Evolutionary conservation across 306 rosid genomes (phyloP).

Genomic region (Cucurbita argyrosperma): DNA sequence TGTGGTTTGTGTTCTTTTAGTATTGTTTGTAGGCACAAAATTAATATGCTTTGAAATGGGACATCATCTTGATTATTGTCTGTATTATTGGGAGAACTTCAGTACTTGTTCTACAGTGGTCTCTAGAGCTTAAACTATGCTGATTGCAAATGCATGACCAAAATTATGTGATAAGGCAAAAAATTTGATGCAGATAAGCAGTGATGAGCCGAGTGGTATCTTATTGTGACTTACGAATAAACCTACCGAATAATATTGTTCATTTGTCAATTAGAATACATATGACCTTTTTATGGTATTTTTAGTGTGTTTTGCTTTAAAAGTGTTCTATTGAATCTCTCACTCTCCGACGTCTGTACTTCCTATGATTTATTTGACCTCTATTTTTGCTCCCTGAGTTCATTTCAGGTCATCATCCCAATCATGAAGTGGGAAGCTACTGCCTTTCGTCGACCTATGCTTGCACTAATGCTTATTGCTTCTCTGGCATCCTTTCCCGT

Average conservation of each 20-base stretch:
- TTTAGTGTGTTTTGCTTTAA: background rate
- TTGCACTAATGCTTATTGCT: constrained; percentile 70
- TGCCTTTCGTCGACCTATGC: constrained; percentile 91
- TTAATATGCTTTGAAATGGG: background rate
- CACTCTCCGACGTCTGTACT: background rate
- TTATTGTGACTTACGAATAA: background rate
- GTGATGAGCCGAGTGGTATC: background rate
- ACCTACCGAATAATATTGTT: background rate
- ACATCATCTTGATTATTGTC: background rate
- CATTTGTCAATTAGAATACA: background rate
- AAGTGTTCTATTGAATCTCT: constrained; percentile 3
- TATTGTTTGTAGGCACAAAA: background rate
- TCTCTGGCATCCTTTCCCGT: constrained; percentile 88
- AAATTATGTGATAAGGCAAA: background rate
- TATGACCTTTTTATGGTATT: background rate
- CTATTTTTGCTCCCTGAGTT: background rate
- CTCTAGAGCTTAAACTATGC: background rate
- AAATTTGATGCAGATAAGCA: background rate
- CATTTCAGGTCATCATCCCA: constrained; percentile 61
- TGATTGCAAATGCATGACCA: background rate
- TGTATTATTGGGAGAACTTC: background rate
- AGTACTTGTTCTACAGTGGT: background rate
- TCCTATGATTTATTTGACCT: background rate
- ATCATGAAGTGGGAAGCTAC: constrained; percentile 96
- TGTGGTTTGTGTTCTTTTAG: background rate